Percentiles rank a stretch among this genome's conserved stretches.
phyloP scores from a whole-genome alignment of 257 asterid species.

The Nicotiana undulata region DNA sequence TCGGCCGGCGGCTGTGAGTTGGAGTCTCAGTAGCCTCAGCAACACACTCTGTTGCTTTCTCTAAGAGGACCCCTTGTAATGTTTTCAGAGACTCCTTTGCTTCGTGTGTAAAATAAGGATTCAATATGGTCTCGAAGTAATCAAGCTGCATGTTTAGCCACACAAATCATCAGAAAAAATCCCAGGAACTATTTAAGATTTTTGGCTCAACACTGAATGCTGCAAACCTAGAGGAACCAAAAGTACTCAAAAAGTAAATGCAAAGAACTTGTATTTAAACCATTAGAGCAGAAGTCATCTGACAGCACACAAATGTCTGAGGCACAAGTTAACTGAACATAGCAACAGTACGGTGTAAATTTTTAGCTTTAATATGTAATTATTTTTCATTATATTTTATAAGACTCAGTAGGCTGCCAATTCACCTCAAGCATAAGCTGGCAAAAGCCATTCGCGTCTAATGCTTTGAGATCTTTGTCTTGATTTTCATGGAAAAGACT shows the following conservation, averaged over 20 bases:
- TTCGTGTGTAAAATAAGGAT: conserved; percentile 86
- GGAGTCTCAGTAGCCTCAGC: conserved; percentile 78
- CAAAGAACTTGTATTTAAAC: neutral
- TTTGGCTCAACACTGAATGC: neutral
- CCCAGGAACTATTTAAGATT: neutral
- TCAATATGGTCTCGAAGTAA: conserved; percentile 90
- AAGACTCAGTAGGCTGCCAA: neutral
- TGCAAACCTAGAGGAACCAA: neutral
- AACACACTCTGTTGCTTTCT: conserved; percentile 75
- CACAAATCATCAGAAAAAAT: neutral
- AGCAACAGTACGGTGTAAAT: neutral
- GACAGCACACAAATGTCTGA: neutral
- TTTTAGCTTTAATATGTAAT: neutral
- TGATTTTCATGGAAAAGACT: conserved; percentile 74
- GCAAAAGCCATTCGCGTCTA: conserved; percentile 91
- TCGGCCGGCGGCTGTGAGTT: conserved; percentile 81
- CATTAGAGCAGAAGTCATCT: neutral
- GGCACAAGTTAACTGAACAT: neutral
- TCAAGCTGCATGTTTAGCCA: conserved; percentile 65
- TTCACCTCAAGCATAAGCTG: conserved; percentile 96
- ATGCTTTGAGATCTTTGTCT: conserved; percentile 54
- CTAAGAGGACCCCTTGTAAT: conserved; percentile 82
- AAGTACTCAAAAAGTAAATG: neutral
- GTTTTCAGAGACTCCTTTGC: conserved; percentile 92
- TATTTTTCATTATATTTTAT: neutral